These are phyloP conservation scores for Botrytis byssoidea DNA, from an alignment of 2,329 filamentous ascomycete species.

Conservation along the genomic window DNA sequence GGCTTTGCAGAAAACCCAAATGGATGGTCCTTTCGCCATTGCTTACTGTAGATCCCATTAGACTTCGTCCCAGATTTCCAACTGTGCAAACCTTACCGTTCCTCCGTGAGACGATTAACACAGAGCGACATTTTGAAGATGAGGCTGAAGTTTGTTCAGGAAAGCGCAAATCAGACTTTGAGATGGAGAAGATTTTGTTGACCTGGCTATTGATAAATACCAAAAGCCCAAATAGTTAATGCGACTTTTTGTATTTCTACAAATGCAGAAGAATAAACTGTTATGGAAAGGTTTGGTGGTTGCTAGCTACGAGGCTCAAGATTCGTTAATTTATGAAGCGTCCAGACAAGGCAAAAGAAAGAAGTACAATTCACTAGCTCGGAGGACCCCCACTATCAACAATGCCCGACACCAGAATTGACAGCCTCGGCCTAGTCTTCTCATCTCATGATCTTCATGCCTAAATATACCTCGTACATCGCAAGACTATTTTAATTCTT, in stretches of 20 bases:
- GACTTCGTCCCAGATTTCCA: not conserved
- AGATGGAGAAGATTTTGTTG: not conserved
- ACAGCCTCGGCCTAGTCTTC: slow-evolving; percentile 19
- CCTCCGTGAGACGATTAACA: slow-evolving; percentile 82
- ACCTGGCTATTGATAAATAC: not conserved
- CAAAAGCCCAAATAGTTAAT: not conserved
- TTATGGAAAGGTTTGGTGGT: slow-evolving; percentile 15
- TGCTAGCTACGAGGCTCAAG: slow-evolving; percentile 18
- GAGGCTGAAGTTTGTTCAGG: slow-evolving; percentile 9
- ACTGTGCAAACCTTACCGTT: slow-evolving; percentile 42
- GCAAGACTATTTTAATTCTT: not conserved
- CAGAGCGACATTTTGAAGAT: slow-evolving; percentile 72
- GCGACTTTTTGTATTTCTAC: not conserved
- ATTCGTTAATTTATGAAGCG: slow-evolving; percentile 13
- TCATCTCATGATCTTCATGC: not conserved
- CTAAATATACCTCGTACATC: not conserved
- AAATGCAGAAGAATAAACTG: not conserved
- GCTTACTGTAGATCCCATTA: slow-evolving; percentile 53
- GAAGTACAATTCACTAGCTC: slow-evolving; percentile 11
- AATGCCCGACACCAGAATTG: slow-evolving; percentile 10
- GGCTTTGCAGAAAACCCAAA: slow-evolving; percentile 97
- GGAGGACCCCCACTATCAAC: not conserved
- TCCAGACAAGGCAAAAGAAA: slow-evolving; percentile 19
- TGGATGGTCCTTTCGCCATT: slow-evolving; percentile 95
- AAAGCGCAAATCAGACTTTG: not conserved